phyloP scores from a whole-genome alignment of 1,284 basidiomycete species.

The Ustilago sp. region DNA sequence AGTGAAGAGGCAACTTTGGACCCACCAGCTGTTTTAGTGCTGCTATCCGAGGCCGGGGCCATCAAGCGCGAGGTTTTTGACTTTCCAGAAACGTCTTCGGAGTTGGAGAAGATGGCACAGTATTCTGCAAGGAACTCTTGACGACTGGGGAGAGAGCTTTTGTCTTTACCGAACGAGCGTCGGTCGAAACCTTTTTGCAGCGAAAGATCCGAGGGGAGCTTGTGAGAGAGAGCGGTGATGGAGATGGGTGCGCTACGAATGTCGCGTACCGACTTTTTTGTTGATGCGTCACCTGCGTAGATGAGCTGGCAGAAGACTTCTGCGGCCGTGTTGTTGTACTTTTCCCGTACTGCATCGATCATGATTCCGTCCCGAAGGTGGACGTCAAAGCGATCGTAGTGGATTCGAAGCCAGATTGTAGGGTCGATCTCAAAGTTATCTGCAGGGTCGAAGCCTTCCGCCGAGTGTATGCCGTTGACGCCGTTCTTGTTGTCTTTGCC shows the following conservation, averaged over 20 bases:
- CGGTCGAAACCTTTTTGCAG: constrained; percentile 73
- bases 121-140: constrained; percentile 73
- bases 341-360: constrained; percentile 53
- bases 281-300: constrained; percentile 71
- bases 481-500: constrained; percentile 29
- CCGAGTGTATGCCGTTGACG: constrained; percentile 28
- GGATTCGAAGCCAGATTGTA: constrained; percentile 82
- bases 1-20: constrained; percentile 68
- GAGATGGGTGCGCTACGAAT: constrained; percentile 56
- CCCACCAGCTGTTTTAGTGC: constrained; percentile 55
- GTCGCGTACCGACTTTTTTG: constrained; percentile 68
- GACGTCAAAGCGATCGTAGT: constrained; percentile 87
- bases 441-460: constrained; percentile 38
- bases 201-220: constrained; percentile 69
- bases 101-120: constrained; percentile 78
- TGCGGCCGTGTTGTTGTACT: constrained; percentile 63
- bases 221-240: constrained; percentile 59
- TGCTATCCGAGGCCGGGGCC: constrained; percentile 57
- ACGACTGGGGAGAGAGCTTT: constrained; percentile 39
- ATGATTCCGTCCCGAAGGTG: constrained; percentile 82
- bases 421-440: constrained; percentile 56
- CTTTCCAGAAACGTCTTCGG: constrained; percentile 81
- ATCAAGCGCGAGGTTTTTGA: constrained; percentile 74
- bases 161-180: constrained; percentile 47
- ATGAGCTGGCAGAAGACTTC: constrained; percentile 65